Conservation (phyloP, 345 rosid species). For the Nephelium lappaceum region DNA sequence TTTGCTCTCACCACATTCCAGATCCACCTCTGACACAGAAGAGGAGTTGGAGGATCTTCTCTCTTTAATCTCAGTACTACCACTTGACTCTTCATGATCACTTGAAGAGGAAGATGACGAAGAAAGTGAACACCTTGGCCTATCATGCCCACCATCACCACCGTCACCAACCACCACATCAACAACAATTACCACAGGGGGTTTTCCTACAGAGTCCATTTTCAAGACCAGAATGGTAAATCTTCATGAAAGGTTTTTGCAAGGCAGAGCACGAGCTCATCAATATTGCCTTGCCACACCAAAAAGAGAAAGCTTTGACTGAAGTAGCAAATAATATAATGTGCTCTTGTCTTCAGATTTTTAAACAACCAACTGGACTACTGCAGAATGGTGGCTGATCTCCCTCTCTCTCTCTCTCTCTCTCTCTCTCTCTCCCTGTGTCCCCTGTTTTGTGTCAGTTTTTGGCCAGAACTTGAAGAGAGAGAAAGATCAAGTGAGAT, state of each 20-base stretch:
- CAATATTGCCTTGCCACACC: slow-evolving; percentile 28
- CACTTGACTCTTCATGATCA: slow-evolving; percentile 18
- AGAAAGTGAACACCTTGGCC: slow-evolving; percentile 20
- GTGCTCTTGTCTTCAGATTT: not conserved
- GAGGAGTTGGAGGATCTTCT: slow-evolving; percentile 39
- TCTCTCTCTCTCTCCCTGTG: slow-evolving; percentile 14
- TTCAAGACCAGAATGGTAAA: slow-evolving; percentile 35
- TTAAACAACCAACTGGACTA: slow-evolving; percentile 5
- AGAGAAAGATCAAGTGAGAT: slow-evolving; percentile 18
- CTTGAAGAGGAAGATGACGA: slow-evolving; percentile 27
- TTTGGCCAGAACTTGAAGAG: slow-evolving; percentile 19
- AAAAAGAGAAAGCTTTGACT: slow-evolving; percentile 10
- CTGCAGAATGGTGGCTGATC: slow-evolving; percentile 17
- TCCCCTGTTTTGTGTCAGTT: slow-evolving; percentile 28
- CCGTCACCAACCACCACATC: slow-evolving; percentile 9
- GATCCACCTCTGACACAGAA: slow-evolving; percentile 59
- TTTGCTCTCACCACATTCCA: slow-evolving; percentile 46
- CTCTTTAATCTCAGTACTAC: slow-evolving; percentile 38
- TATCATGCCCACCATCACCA: slow-evolving; percentile 21
- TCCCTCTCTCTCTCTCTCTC: slow-evolving; percentile 13
- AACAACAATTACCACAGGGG: slow-evolving; percentile 34
- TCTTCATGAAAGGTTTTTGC: slow-evolving; percentile 53
- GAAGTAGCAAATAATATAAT: not conserved
- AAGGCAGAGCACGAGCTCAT: slow-evolving; percentile 29
- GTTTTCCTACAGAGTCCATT: slow-evolving; percentile 50